phyloP scores from a whole-genome alignment of 345 rosid species.

The Xanthoceras sorbifolium region DNA sequence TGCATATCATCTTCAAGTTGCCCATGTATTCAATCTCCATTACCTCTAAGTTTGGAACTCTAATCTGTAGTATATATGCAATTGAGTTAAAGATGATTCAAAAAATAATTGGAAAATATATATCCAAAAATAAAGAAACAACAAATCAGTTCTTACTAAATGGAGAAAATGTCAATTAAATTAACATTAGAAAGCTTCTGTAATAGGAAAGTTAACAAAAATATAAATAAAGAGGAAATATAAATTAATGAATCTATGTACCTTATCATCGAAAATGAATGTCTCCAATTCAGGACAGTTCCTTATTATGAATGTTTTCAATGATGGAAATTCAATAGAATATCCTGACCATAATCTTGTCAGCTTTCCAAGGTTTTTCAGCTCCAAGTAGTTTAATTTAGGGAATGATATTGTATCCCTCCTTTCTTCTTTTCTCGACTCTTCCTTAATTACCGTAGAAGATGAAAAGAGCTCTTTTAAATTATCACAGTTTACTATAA shows the following conservation, averaged over 20 bases:
- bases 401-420: background rate
- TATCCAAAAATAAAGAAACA: background rate
- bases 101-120: background rate
- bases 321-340: background rate
- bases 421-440: background rate
- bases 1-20: conserved; percentile 9
- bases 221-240: background rate
- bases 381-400: background rate
- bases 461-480: conserved; percentile 16
- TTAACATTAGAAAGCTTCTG: too few relatives aligned
- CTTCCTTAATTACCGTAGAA: background rate
- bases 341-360: background rate
- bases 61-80: conserved; percentile 8
- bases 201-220: too few relatives aligned
- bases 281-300: background rate
- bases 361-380: background rate
- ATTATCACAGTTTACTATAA: background rate
- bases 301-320: background rate
- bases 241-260: too few relatives aligned
- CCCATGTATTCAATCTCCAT: background rate
- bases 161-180: too few relatives aligned
- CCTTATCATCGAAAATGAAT: background rate
- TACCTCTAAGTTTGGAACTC: conserved; percentile 23
- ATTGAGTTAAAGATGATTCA: background rate
- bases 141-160: background rate